Evolutionary conservation across 2,329 filamentous ascomycete genomes (phyloP).

Genomic region (Stemphylium vesicarium): DNA sequence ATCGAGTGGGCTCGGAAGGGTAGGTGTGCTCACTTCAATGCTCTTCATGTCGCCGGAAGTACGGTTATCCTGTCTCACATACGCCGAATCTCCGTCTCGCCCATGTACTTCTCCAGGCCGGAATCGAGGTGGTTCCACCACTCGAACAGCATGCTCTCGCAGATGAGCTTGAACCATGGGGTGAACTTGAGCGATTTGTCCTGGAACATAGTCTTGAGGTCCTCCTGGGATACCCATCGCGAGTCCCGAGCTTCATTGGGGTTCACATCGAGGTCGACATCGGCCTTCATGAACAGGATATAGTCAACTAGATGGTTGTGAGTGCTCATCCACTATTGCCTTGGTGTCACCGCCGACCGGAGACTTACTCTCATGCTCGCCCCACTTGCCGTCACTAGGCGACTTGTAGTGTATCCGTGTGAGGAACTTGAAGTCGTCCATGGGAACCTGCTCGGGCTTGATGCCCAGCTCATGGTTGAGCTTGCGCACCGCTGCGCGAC

Average conservation of each 20-base stretch:
- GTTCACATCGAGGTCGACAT: conserved; percentile 83
- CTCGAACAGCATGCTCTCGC: conserved; percentile 94
- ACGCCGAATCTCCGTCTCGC: conserved; percentile 85
- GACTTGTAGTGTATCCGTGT: conserved; percentile 99
- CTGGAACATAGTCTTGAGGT: conserved; percentile 84
- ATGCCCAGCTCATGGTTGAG: conserved; percentile 95
- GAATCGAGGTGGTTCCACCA: conserved; percentile 91
- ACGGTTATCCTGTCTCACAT: conserved; percentile 61
- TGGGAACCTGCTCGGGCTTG: conserved; percentile 82
- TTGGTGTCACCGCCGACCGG: not conserved
- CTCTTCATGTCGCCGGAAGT: not conserved
- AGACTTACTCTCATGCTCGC: conserved; percentile 90
- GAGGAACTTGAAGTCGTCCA: conserved; percentile 91
- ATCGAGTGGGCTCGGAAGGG: not conserved
- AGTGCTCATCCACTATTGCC: conserved; percentile 17
- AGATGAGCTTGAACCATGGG: conserved; percentile 99
- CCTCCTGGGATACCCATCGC: conserved; percentile 80
- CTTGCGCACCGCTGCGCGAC: conserved; percentile 91
- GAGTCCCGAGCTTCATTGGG: conserved; percentile 88
- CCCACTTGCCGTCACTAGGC: conserved; percentile 96
- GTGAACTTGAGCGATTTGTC: conserved; percentile 85
- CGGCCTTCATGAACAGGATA: conserved; percentile 91
- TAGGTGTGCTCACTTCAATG: not conserved
- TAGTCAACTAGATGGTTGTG: conserved; percentile 76
- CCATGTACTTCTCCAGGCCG: conserved; percentile 82